Conservation (phyloP, 2,329 filamentous ascomycete genomes). For the Tolypocladium inflatum region DNA sequence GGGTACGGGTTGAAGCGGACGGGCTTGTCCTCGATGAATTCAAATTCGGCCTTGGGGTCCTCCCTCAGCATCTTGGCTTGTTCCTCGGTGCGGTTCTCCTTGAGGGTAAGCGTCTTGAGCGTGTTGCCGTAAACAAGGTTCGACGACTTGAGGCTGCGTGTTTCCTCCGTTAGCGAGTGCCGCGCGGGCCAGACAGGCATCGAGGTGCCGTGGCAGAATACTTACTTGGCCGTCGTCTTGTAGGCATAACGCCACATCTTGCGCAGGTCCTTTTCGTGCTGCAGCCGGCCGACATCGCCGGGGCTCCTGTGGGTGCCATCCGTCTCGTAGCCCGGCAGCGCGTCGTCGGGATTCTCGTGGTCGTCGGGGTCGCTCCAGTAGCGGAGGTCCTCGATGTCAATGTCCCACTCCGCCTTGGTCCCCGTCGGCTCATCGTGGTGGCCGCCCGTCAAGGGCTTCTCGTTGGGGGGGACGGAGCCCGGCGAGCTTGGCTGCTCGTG, state of each 20-base stretch:
- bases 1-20: constrained; percentile 63
- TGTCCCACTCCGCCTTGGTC: constrained; percentile 19
- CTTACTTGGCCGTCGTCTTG: constrained; percentile 30
- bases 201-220: constrained; percentile 5
- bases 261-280: constrained; percentile 33
- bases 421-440: constrained; percentile 8
- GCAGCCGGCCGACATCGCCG: constrained; percentile 21
- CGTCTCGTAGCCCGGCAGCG: constrained; percentile 25
- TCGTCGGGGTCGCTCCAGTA: constrained; percentile 26
- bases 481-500: constrained; percentile 1
- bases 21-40: constrained; percentile 36
- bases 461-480: neutral
- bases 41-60: constrained; percentile 22
- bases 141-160: constrained; percentile 30
- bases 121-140: constrained; percentile 50
- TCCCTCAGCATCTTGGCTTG: constrained; percentile 19
- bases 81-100: constrained; percentile 25
- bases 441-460: neutral
- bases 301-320: constrained; percentile 23
- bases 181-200: neutral
- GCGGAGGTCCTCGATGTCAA: constrained; percentile 23
- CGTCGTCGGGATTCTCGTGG: constrained; percentile 21
- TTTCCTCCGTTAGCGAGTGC: neutral
- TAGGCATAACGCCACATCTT: constrained; percentile 30
- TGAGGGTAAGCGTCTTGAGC: constrained; percentile 33